Conservation (phyloP, 371 early-diverging fungal species). For the Batkoa obscura region DNA sequence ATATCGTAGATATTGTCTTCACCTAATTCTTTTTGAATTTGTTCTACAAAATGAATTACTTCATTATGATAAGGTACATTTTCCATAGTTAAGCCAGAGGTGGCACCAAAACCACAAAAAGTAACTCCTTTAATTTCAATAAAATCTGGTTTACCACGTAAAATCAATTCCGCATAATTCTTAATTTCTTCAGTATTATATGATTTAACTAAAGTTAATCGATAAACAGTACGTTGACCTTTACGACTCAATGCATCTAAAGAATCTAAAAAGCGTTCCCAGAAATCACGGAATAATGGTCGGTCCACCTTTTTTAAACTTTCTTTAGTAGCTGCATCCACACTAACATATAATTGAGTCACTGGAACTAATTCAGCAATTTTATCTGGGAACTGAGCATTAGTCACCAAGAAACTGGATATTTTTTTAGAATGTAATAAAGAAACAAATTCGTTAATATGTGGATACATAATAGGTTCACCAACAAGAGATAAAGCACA, state of each 20-base stretch:
- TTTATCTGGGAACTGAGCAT: conserved; percentile 62
- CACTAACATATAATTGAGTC: conserved; percentile 62
- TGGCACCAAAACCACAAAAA: conserved; percentile 45
- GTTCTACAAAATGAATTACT: conserved; percentile 46
- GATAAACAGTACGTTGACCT: conserved; percentile 55
- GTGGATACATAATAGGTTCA: conserved; percentile 68
- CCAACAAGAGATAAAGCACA: conserved; percentile 56
- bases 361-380: conserved; percentile 44
- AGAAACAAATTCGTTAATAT: conserved; percentile 60
- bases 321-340: conserved; percentile 63
- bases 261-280: conserved; percentile 58
- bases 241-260: conserved; percentile 41
- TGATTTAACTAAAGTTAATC: conserved; percentile 60
- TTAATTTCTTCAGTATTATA: conserved; percentile 51
- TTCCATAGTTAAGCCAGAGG: conserved; percentile 47
- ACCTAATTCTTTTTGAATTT: conserved; percentile 27
- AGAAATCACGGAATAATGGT: conserved; percentile 60
- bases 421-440: conserved; percentile 45
- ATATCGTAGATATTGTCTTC: conserved; percentile 36
- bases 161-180: conserved; percentile 50
- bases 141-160: conserved; percentile 53
- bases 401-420: conserved; percentile 62
- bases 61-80: conserved; percentile 61
- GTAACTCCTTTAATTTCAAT: conserved; percentile 63
- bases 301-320: conserved; percentile 59